A percentile compares a stretch with the other conserved stretches of the same genome.
These are phyloP conservation scores for Termitomyces bulborhizus DNA, from an alignment of 768 basidiomycete species.

Conservation along the genomic window DNA sequence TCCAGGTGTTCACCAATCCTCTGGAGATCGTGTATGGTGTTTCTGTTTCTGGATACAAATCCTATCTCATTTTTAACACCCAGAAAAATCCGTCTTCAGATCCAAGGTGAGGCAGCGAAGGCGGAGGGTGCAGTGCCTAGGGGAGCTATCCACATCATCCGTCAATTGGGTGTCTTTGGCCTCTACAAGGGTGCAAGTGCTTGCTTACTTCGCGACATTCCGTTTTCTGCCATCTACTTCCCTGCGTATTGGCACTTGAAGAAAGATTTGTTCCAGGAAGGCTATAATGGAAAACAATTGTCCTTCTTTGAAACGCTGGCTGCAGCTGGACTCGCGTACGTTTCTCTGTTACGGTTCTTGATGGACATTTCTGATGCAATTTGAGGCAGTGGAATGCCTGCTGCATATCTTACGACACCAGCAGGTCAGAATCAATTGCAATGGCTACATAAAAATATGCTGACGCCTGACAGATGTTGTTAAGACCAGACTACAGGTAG, in stretches of 20 bases:
- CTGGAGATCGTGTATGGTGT: conserved; percentile 83
- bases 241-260: conserved; percentile 85
- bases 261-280: conserved; percentile 93
- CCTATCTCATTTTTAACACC: conserved; percentile 7
- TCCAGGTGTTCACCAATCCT: conserved; percentile 93
- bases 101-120: conserved; percentile 95
- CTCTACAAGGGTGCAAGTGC: conserved; percentile 92
- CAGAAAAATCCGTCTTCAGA: conserved; percentile 89
- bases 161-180: conserved; percentile 87
- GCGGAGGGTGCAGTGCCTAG: conserved; percentile 72
- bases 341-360: conserved; percentile 15
- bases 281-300: conserved; percentile 89
- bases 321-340: conserved; percentile 78
- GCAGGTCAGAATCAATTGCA: conserved; percentile 49
- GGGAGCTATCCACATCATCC: conserved; percentile 89
- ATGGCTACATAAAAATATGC: conserved; percentile 5
- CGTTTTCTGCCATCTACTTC: conserved; percentile 94
- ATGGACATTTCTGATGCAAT: conserved; percentile 21
- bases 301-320: conserved; percentile 85
- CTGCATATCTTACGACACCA: conserved; percentile 89
- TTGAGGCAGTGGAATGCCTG: conserved; percentile 85
- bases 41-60: background rate
- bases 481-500: conserved; percentile 94
- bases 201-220: conserved; percentile 91
- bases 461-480: conserved; percentile 68